These are phyloP conservation scores for Parathielavia hyrcaniae DNA, from an alignment of 495 filamentous ascomycete species.

Conservation along the genomic window DNA sequence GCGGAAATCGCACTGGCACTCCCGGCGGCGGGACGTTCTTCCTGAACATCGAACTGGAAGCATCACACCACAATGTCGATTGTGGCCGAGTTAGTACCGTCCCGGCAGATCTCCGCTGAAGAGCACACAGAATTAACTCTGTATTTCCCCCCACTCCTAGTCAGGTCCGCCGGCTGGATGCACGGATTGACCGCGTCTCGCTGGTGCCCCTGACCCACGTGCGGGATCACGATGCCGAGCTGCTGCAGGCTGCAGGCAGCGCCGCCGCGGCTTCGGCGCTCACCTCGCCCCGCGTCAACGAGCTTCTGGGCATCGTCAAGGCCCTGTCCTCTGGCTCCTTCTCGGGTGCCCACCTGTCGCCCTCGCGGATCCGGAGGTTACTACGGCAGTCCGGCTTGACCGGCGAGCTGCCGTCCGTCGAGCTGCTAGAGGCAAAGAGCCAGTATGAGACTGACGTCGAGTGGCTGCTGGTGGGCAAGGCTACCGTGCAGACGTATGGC, in stretches of 20 bases:
- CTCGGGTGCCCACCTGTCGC: slow-evolving; percentile 47
- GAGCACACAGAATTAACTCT: slow-evolving; percentile 13
- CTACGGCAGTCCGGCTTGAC: slow-evolving; percentile 52
- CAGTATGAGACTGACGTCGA: slow-evolving; percentile 66
- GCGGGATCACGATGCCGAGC: slow-evolving; percentile 24
- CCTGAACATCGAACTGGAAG: slow-evolving; percentile 19
- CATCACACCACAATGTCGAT: slow-evolving; percentile 51
- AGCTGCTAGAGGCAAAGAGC: slow-evolving; percentile 28
- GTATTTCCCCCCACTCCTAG: slow-evolving; percentile 39
- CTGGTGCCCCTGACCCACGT: slow-evolving; percentile 32
- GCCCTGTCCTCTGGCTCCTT: slow-evolving; percentile 60
- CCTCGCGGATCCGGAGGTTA: slow-evolving; percentile 50
- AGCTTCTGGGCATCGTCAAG: slow-evolving; percentile 59
- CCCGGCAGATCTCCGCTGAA: slow-evolving; percentile 1
- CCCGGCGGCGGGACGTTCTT: slow-evolving; percentile 13
- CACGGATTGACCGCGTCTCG: slow-evolving; percentile 67
- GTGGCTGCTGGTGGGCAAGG: slow-evolving; percentile 84
- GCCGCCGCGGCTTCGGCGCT: slow-evolving; percentile 22
- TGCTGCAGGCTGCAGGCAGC: slow-evolving; percentile 12
- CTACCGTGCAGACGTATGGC: slow-evolving; percentile 77
- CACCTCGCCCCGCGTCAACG: slow-evolving; percentile 39
- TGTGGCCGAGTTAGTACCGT: slow-evolving; percentile 55
- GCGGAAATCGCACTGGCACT: background rate
- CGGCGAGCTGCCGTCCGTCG: slow-evolving; percentile 4
- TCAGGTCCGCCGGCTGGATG: slow-evolving; percentile 71